Percentiles rank a stretch among this genome's conserved stretches.
Conservation (phyloP, 768 basidiomycete genomes). For the Tulasnella sp. region DNA sequence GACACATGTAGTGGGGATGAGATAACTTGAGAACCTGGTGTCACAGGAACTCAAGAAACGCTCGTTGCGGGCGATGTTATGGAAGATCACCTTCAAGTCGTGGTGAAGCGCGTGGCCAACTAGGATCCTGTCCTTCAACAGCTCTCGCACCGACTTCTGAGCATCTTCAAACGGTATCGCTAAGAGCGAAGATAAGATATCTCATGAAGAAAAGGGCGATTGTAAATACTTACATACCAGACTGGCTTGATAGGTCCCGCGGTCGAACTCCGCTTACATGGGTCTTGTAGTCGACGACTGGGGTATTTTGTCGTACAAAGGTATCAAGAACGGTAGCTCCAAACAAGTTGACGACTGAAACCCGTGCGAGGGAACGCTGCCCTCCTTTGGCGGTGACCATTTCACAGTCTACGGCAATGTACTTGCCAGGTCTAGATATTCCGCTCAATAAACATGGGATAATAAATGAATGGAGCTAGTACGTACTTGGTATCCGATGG, state of each 20-base stretch:
- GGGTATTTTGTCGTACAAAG: slow-evolving; percentile 76
- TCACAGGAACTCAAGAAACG: slow-evolving; percentile 21
- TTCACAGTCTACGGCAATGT: slow-evolving; percentile 86
- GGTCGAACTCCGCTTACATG: slow-evolving; percentile 75
- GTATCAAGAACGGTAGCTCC: slow-evolving; percentile 70
- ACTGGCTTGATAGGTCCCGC: slow-evolving; percentile 44
- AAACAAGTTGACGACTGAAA: slow-evolving; percentile 80
- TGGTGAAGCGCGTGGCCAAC: slow-evolving; percentile 88
- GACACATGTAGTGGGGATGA: slow-evolving; percentile 48
- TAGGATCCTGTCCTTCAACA: slow-evolving; percentile 66
- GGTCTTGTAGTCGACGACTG: slow-evolving; percentile 87
- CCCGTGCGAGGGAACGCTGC: slow-evolving; percentile 68
- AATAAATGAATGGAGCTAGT: slow-evolving; percentile 2
- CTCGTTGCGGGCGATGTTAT: not conserved
- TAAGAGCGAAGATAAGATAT: slow-evolving; percentile 23
- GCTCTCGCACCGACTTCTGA: slow-evolving; percentile 60
- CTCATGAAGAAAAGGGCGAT: not conserved
- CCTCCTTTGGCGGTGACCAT: slow-evolving; percentile 94
- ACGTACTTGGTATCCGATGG: not conserved
- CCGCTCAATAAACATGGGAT: not conserved
- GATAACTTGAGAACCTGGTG: slow-evolving; percentile 58
- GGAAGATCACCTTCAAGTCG: slow-evolving; percentile 59
- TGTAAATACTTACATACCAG: slow-evolving; percentile 34
- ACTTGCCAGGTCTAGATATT: slow-evolving; percentile 47
- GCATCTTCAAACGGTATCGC: slow-evolving; percentile 70